Percentiles rank a stretch among this genome's conserved stretches.
Evolutionary conservation across 176 grass and related monocot genomes (phyloP).

Genomic region (Musa itinerans): DNA sequence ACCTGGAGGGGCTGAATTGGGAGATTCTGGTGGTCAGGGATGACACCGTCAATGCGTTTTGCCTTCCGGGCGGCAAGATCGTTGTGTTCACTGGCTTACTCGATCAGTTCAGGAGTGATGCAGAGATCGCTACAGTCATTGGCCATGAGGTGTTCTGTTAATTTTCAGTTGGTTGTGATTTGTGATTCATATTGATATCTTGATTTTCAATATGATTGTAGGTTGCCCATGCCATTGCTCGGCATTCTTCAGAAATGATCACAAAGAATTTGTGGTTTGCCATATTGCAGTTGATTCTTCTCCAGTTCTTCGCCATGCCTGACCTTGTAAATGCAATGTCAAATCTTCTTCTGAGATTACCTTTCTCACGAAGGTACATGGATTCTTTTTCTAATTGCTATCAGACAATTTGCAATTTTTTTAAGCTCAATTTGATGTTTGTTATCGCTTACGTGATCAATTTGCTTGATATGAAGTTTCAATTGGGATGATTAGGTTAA

Average conservation of each 20-base stretch:
- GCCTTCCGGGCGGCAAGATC: conserved; percentile 89
- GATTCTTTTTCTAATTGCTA: background rate
- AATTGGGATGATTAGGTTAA: background rate
- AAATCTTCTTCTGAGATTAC: conserved; percentile 60
- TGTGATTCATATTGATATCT: conserved; percentile 6
- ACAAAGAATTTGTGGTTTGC: conserved; percentile 59
- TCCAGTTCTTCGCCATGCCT: conserved; percentile 86
- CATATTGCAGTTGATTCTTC: conserved; percentile 52
- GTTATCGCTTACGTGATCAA: background rate
- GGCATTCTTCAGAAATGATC: conserved; percentile 64
- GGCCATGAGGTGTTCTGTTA: conserved; percentile 60
- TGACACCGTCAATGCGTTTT: conserved; percentile 58
- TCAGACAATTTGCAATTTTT: background rate
- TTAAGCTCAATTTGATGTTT: background rate
- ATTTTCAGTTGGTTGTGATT: background rate
- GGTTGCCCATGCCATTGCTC: conserved; percentile 74
- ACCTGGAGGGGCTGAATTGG: conserved; percentile 80
- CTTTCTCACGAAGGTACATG: conserved; percentile 75
- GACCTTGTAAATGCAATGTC: conserved; percentile 74
- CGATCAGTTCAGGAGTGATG: conserved; percentile 67
- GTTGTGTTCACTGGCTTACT: conserved; percentile 79
- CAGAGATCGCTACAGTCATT: conserved; percentile 74
- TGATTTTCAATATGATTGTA: conserved; percentile 25
- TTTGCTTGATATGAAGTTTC: background rate
- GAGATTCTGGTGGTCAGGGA: conserved; percentile 84